Evolutionary conservation across 768 basidiomycete genomes (phyloP).

Genomic region (Mrakia hoshinonis): DNA sequence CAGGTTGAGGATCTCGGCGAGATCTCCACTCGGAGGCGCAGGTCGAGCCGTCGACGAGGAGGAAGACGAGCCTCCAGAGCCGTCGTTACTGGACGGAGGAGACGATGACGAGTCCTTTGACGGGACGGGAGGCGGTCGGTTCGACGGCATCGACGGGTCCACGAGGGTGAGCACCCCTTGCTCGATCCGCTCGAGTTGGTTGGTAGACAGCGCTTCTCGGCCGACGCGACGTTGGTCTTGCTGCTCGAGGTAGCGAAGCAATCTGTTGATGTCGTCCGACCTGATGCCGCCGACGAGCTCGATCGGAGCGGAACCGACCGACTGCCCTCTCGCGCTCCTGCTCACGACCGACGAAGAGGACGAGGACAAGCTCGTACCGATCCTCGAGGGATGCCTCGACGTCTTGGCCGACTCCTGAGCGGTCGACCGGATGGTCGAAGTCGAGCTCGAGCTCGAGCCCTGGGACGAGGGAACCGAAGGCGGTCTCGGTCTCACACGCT

Average conservation of each 20-base stretch:
- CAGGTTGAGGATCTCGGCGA: neutral
- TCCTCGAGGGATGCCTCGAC: conserved; percentile 3
- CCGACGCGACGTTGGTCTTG: conserved; percentile 23
- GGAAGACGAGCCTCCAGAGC: neutral
- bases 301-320: neutral
- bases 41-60: conserved; percentile 12
- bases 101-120: conserved; percentile 2
- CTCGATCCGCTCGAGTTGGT: conserved; percentile 16
- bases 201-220: conserved; percentile 8
- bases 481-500: neutral
- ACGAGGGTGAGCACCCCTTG: conserved; percentile 13
- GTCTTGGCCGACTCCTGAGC: conserved; percentile 7
- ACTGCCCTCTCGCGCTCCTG: neutral
- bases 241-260: conserved; percentile 14
- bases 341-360: neutral
- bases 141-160: neutral
- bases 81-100: neutral
- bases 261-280: neutral
- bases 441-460: conserved; percentile 13
- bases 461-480: conserved; percentile 1
- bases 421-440: neutral
- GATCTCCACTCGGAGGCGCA: neutral
- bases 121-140: conserved; percentile 2
- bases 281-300: neutral
- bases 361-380: neutral